Base-by-base conservation (phyloP, 345 rosid genomes). In the Conringia planisiliqua region DNA sequence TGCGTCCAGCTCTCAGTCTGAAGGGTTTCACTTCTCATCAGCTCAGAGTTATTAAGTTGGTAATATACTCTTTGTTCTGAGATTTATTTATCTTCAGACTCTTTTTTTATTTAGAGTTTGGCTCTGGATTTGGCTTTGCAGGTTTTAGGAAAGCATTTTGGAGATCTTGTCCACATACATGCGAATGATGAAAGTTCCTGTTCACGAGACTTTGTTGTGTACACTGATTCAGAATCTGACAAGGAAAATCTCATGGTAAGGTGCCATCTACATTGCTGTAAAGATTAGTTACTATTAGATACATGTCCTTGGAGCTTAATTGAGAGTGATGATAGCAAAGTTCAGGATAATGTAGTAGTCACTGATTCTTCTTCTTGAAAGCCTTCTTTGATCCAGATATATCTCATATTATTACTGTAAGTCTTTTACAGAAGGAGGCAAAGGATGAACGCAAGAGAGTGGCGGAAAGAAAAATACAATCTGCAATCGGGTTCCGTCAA, bases 401-500 rank as follows among this genome's bases (percentile, higher is more conserved):
- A 13, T 62, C 35, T 40, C 36, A 62, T 38, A n/a, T 20, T 13
- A 38, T 22, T 16, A 40, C 24, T 50, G 32, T 44, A 36, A 55
- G 9, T 78, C 40, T 59, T 65, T 63, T 71, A 62, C 83, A 92
- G 99, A 89, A 84, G 78, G 93, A 90, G 79, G 86, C 82, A 68
- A 85, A 85, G 75, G 86, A 81, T 72, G 97, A 92, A 46, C 70
- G 73, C 51, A 80, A 58, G 62, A 82, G 71, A 80, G 81, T 33
- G 22, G 86, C 79, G 43, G 83, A 89, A 84, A 78, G 52, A 79
- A 89, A 82, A 73, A 86, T 95, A 73, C 79, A 80, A 61, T 81
- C 83, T 68, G 89, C 97, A 38, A 66, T 86, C 26, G 99, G 99
- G 65, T 89, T 95, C 76, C 97, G 96, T 63, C 94, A 84, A 73